Evolutionary conservation across 257 asterid genomes (phyloP).

Genomic region (Solanum tarijense): DNA sequence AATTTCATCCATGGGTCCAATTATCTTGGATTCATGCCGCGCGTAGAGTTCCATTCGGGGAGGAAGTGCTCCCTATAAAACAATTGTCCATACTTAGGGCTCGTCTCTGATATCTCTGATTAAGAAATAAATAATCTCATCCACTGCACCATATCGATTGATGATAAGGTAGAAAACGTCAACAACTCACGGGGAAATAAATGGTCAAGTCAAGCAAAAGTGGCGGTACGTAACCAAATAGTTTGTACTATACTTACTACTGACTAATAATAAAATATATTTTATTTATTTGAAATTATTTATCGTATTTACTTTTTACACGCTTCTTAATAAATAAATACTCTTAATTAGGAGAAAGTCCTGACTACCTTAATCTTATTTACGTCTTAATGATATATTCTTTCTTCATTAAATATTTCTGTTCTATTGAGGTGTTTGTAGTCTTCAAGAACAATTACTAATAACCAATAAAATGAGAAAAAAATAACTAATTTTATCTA

Average conservation of each 20-base stretch:
- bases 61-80: accelerated
- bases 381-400: neutral
- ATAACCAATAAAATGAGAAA: neutral
- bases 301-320: neutral
- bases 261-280: neutral
- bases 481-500: neutral
- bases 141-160: accelerated
- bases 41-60: too few relatives aligned
- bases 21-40: too few relatives aligned
- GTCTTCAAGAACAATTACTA: neutral
- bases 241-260: neutral
- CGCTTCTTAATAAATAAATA: neutral
- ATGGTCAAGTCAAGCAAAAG: neutral
- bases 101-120: too few relatives aligned
- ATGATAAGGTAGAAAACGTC: neutral
- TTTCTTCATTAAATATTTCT: neutral
- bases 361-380: neutral
- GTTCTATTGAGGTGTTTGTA: neutral
- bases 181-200: neutral
- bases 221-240: neutral
- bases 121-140: too few relatives aligned
- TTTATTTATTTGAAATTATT: neutral
- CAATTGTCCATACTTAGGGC: neutral
- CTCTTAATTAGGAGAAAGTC: neutral
- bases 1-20: too few relatives aligned